These are phyloP conservation scores for Carex scoparia DNA, from an alignment of 176 grass and related monocot species.

Conservation along the genomic window DNA sequence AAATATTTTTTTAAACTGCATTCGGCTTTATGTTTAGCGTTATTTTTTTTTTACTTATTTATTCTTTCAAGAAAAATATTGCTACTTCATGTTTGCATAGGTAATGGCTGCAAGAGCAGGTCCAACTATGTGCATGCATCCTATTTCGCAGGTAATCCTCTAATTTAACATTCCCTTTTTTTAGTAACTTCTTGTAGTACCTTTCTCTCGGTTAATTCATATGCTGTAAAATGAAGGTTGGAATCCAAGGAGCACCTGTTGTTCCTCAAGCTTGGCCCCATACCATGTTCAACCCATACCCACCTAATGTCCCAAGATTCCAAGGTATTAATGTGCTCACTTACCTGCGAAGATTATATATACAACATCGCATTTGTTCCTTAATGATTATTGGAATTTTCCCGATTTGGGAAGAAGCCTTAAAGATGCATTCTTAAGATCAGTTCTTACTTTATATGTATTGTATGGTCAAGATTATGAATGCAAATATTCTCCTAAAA, in stretches of 20 bases:
- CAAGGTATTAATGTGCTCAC: slow-evolving; percentile 9
- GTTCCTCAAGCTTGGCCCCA: slow-evolving; percentile 20
- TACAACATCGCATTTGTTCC: not conserved
- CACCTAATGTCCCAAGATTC: slow-evolving; percentile 13
- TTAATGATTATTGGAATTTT: not conserved
- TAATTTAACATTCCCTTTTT: not conserved
- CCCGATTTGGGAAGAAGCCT: not conserved
- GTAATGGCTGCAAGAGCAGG: slow-evolving; percentile 19
- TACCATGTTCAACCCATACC: slow-evolving; percentile 13
- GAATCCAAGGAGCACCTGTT: slow-evolving; percentile 23
- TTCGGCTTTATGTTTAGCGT: not conserved
- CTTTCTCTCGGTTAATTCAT: not conserved
- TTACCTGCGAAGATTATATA: not conserved
- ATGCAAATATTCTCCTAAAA: not conserved
- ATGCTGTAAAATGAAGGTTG: not conserved
- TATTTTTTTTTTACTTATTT: not conserved
- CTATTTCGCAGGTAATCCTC: slow-evolving; percentile 19
- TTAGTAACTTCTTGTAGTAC: not conserved
- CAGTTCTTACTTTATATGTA: not conserved
- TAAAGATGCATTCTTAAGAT: slow-evolving; percentile 5
- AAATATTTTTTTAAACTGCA: not conserved
- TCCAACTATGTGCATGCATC: slow-evolving; percentile 20
- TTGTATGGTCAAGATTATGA: not conserved
- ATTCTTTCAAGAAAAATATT: not conserved
- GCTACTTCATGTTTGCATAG: not conserved